These are phyloP conservation scores for Parastagonospora nodorum DNA, from an alignment of 2,329 filamentous ascomycete species.

Conservation along the genomic window DNA sequence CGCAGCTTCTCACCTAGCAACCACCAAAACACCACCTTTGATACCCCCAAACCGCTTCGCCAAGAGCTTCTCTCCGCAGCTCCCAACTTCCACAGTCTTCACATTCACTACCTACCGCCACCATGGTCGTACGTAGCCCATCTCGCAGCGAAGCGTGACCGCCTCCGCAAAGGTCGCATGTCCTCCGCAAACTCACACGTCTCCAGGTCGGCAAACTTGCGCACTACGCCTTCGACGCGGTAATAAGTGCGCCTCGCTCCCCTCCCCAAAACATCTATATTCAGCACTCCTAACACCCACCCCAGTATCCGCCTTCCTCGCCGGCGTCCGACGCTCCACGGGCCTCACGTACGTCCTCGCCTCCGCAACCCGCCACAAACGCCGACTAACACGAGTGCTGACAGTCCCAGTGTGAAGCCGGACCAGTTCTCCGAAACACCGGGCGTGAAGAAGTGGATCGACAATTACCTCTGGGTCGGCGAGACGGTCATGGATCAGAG, in stretches of 20 bases:
- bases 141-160: conserved; percentile 12
- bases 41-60: conserved; percentile 5
- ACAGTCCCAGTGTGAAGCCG: conserved; percentile 80
- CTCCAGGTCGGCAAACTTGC: conserved; percentile 88
- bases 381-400: conserved; percentile 25
- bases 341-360: conserved; percentile 82
- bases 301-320: conserved; percentile 90
- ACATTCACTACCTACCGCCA: conserved; percentile 4
- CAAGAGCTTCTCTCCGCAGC: conserved; percentile 8
- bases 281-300: conserved; percentile 11
- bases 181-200: conserved; percentile 59
- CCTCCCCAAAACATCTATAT: background rate
- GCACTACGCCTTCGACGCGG: conserved; percentile 95
- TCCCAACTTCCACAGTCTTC: conserved; percentile 5
- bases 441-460: conserved; percentile 84
- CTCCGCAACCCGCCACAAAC: conserved; percentile 2
- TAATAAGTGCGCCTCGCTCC: conserved; percentile 70
- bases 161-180: conserved; percentile 21
- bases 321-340: conserved; percentile 95
- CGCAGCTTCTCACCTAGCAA: conserved; percentile 18
- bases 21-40: conserved; percentile 6
- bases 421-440: conserved; percentile 84
- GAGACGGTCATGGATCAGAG: conserved; percentile 99
- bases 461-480: conserved; percentile 90
- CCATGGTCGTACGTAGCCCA: conserved; percentile 46